Conservation (phyloP, 805 yeast genomes). For the Wickerhamomyces rabaulensis region DNA sequence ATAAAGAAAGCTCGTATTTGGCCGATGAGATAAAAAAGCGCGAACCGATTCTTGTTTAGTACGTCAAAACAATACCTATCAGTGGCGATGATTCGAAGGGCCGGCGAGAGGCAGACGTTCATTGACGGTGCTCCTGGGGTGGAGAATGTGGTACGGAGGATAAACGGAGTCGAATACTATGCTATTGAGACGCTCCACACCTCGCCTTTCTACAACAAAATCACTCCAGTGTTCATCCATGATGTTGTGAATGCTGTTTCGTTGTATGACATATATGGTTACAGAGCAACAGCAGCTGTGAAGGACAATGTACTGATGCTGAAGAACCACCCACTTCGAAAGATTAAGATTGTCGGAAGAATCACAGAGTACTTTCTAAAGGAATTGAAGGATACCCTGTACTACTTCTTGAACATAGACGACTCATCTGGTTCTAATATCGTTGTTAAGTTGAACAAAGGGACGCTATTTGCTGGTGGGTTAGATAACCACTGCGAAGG, state of each 20-base stretch:
- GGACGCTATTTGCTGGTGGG: constrained; percentile 19
- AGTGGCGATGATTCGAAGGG: background rate
- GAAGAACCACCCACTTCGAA: constrained; percentile 38
- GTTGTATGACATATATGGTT: constrained; percentile 23
- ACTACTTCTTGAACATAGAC: constrained; percentile 24
- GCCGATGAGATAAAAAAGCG: background rate
- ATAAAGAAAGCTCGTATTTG: background rate
- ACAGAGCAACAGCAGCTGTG: constrained; percentile 16
- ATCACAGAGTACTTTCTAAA: constrained; percentile 26
- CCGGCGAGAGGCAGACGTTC: background rate
- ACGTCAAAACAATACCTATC: background rate
- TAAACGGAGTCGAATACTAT: constrained; percentile 27
- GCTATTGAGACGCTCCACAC: constrained; percentile 30
- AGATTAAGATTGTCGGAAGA: constrained; percentile 31
- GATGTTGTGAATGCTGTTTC: constrained; percentile 24
- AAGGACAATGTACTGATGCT: constrained; percentile 25
- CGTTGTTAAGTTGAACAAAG: constrained; percentile 23
- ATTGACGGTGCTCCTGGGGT: constrained; percentile 24
- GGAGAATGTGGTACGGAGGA: constrained; percentile 21
- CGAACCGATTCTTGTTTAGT: too few relatives aligned
- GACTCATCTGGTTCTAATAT: constrained; percentile 27
- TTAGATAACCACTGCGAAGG: constrained; percentile 19
- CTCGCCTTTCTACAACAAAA: constrained; percentile 25
- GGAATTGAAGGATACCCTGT: constrained; percentile 11
- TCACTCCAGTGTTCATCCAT: constrained; percentile 26